A percentile compares a stretch with the other conserved stretches of the same genome.
phyloP scores from a whole-genome alignment of 148 eudicot genomes.

The Vaccinium corymbosum region DNA sequence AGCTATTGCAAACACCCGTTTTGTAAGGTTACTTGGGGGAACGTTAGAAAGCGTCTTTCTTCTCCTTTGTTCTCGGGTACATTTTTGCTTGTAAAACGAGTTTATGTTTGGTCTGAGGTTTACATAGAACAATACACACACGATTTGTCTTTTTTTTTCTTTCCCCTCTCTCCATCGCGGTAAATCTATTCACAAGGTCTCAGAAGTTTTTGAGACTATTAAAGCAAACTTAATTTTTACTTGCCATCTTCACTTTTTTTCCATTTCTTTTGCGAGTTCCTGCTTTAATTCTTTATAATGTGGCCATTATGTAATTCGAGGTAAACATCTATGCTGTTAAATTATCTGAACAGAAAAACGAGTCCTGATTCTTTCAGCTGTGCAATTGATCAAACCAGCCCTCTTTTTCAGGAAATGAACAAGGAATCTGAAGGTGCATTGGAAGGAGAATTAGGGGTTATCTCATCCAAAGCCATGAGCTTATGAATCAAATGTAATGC shows the following conservation, averaged over 20 bases:
- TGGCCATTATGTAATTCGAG: too few species aligned
- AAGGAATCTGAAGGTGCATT: conserved; percentile 13
- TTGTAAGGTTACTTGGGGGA: not conserved
- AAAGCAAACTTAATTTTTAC: not conserved
- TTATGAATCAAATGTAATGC: conserved; percentile 13
- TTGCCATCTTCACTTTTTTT: not conserved
- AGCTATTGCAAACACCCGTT: not conserved
- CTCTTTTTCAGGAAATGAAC: conserved; percentile 13
- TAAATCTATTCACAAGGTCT: not conserved
- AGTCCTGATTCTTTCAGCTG: not conserved
- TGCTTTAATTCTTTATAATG: not conserved
- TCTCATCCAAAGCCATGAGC: conserved; percentile 26
- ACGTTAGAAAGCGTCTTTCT: not conserved
- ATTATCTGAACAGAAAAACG: not conserved
- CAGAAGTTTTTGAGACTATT: not conserved
- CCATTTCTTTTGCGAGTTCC: not conserved
- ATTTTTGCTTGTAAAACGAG: not conserved
- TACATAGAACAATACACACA: not conserved
- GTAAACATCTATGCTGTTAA: not conserved
- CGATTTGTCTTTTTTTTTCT: not conserved
- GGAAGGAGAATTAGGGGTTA: conserved; percentile 25
- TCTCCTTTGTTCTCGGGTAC: not conserved
- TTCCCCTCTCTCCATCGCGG: not conserved
- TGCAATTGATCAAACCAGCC: not conserved
- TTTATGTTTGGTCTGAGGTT: not conserved